Percentiles rank a stretch among this genome's conserved stretches.
phyloP scores from a whole-genome alignment of 345 rosid genomes.

The Sisymbrium irio region DNA sequence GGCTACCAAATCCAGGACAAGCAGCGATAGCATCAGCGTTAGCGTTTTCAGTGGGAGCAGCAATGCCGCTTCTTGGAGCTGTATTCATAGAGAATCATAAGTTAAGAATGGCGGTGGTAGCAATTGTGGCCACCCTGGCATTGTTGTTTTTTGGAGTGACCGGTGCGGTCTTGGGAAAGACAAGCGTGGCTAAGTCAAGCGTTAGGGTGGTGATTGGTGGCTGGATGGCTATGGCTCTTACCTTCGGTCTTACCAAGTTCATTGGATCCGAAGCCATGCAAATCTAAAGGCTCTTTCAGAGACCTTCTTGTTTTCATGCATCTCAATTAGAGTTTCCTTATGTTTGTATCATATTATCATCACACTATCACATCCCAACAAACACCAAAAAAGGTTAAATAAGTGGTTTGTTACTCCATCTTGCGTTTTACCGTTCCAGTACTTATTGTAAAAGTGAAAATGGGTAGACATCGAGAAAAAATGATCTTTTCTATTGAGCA shows the following conservation, averaged over 20 bases:
- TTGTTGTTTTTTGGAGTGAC: constrained; percentile 50
- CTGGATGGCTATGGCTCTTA: constrained; percentile 70
- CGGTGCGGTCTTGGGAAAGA: constrained; percentile 59
- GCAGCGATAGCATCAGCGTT: constrained; percentile 72
- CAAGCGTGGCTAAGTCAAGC: constrained; percentile 45
- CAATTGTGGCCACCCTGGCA: constrained; percentile 47
- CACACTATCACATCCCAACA: neutral
- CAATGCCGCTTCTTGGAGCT: constrained; percentile 54
- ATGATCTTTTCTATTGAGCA: neutral
- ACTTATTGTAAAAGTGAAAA: neutral
- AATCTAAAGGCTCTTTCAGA: neutral
- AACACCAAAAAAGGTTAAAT: constrained; percentile 4
- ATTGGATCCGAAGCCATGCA: constrained; percentile 40
- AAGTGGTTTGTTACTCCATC: constrained; percentile 2
- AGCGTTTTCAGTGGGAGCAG: constrained; percentile 65
- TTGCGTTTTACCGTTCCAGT: neutral
- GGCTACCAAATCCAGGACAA: constrained; percentile 59
- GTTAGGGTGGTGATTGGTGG: constrained; percentile 63
- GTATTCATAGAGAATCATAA: constrained; percentile 50
- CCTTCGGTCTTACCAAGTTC: constrained; percentile 68
- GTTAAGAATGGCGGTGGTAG: constrained; percentile 51
- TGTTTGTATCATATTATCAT: constrained; percentile 1
- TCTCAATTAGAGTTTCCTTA: neutral
- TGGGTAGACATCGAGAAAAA: neutral
- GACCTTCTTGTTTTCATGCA: constrained; percentile 6